A percentile compares a stretch with the other conserved stretches of the same genome.
These are phyloP conservation scores for Marasmius sp. DNA, from an alignment of 1,284 basidiomycete genomes.

Conservation along the genomic window DNA sequence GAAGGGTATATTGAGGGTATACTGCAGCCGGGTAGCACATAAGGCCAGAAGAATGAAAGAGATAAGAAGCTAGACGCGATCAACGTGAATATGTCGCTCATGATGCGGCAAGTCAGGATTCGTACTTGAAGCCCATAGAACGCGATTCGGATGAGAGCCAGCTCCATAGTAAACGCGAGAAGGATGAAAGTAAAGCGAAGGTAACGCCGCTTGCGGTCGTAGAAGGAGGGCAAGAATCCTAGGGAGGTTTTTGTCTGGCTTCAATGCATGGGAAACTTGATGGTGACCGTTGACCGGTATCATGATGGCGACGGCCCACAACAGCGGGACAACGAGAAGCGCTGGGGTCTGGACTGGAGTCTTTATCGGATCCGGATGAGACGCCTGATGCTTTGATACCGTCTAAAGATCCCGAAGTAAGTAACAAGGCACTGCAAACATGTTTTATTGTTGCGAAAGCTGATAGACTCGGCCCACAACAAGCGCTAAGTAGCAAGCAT, in stretches of 20 bases:
- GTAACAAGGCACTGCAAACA: too few relatives aligned
- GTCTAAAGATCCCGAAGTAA: too few relatives aligned
- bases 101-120: not conserved
- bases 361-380: too few relatives aligned
- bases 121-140: conserved; percentile 5
- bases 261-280: too few relatives aligned
- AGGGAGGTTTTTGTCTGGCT: not conserved
- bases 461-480: too few relatives aligned
- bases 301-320: not conserved
- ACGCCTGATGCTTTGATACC: too few relatives aligned
- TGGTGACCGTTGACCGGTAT: too few relatives aligned
- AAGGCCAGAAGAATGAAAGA: not conserved
- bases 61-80: not conserved
- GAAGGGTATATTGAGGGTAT: conserved; percentile 16
- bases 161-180: not conserved
- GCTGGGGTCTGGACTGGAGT: too few relatives aligned
- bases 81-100: not conserved
- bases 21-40: conserved; percentile 10
- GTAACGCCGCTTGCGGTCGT: not conserved
- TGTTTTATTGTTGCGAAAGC: too few relatives aligned
- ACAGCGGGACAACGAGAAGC: too few relatives aligned
- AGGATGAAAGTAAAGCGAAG: not conserved
- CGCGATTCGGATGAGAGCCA: not conserved
- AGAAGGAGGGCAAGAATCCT: not conserved
- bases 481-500: too few relatives aligned